Conservation (phyloP, 1,284 basidiomycete species). For the Apiotrichum gamsii region DNA sequence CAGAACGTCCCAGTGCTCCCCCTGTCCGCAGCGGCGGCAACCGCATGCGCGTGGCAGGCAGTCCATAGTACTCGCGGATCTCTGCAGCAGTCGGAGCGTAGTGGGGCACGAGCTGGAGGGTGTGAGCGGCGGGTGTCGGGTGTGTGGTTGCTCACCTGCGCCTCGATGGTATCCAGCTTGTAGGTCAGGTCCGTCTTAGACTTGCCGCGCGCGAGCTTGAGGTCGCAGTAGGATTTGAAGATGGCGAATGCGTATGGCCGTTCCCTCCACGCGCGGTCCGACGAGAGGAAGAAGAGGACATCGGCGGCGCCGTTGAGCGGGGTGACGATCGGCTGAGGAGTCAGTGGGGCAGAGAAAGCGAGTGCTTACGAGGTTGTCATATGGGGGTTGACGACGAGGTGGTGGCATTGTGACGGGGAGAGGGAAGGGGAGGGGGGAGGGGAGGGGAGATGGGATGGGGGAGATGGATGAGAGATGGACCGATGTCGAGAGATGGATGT, state of each 20-base stretch:
- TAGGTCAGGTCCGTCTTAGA: constrained; percentile 19
- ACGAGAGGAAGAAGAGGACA: not conserved
- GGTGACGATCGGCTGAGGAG: not conserved
- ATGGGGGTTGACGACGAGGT: too few relatives aligned
- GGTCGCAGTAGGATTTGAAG: constrained; percentile 28
- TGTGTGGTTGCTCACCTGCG: constrained; percentile 17
- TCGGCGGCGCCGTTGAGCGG: not conserved
- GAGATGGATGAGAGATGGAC: too few relatives aligned
- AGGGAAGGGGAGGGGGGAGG: too few relatives aligned
- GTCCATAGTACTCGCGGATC: constrained; percentile 6
- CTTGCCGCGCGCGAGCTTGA: constrained; percentile 28
- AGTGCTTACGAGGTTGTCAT: too few relatives aligned
- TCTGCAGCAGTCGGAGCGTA: constrained; percentile 5
- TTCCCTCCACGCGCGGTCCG: not conserved
- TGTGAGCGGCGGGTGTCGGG: not conserved
- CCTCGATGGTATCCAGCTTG: constrained; percentile 33
- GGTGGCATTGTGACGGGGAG: too few relatives aligned
- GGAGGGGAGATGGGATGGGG: too few relatives aligned
- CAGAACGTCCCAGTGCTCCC: too few relatives aligned
- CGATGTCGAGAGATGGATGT: too few relatives aligned
- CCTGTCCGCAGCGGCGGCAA: too few relatives aligned
- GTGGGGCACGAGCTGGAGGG: constrained; percentile 2
- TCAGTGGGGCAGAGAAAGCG: not conserved
- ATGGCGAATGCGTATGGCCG: constrained; percentile 28
- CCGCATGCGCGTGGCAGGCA: not conserved